Conservation (phyloP, 2,329 filamentous ascomycete species). For the Cladosporium halotolerans region DNA sequence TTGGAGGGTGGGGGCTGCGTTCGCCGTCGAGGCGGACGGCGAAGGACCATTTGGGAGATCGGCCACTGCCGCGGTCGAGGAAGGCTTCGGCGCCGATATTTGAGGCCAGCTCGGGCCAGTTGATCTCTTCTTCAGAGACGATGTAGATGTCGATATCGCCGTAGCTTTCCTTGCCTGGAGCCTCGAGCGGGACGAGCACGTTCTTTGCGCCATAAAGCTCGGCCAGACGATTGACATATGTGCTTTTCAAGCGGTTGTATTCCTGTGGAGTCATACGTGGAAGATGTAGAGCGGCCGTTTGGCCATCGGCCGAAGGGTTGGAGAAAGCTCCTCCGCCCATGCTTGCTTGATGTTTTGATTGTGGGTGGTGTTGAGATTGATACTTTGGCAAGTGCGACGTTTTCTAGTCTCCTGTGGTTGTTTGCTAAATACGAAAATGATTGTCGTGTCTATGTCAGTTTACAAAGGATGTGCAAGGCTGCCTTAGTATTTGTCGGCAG, state of each 20-base stretch:
- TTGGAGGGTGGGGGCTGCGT: neutral
- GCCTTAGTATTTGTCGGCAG: too few relatives aligned
- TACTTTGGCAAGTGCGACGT: too few relatives aligned
- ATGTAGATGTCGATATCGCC: conserved; percentile 72
- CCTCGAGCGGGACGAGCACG: conserved; percentile 59
- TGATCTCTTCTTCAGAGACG: conserved; percentile 19
- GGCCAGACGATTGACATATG: conserved; percentile 42
- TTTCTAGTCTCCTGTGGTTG: neutral
- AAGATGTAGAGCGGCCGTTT: conserved; percentile 43
- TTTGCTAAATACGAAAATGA: neutral
- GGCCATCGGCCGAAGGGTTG: conserved; percentile 33
- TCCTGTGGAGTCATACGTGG: conserved; percentile 58
- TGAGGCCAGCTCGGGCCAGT: conserved; percentile 30
- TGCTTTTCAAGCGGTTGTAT: conserved; percentile 49
- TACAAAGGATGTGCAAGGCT: too few relatives aligned
- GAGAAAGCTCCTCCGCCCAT: conserved; percentile 65
- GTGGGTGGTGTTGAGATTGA: too few relatives aligned
- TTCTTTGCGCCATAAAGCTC: conserved; percentile 43
- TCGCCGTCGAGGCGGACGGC: conserved; percentile 20
- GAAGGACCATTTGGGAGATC: conserved; percentile 16
- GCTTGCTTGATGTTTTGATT: neutral
- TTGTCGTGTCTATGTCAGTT: too few relatives aligned
- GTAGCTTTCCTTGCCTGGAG: conserved; percentile 59
- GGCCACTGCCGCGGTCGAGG: conserved; percentile 14
- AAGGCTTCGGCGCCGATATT: conserved; percentile 42